These are phyloP conservation scores for Lachancea sp. DNA, from an alignment of 805 yeast species.

Conservation along the genomic window DNA sequence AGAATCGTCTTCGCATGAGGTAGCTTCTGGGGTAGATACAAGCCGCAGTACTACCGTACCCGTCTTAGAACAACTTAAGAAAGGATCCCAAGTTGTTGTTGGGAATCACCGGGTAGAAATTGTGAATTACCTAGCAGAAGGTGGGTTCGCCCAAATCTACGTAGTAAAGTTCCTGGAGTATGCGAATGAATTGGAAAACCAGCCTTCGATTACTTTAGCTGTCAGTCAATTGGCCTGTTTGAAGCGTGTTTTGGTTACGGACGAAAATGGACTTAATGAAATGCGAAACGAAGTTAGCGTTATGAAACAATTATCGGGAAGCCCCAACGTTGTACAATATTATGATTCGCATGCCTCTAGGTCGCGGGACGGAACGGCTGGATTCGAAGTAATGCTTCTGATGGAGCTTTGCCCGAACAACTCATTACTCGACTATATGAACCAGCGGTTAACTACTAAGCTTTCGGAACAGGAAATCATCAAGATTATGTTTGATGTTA, in stretches of 20 bases:
- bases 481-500: constrained; percentile 75
- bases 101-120: constrained; percentile 56
- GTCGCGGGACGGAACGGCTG: constrained; percentile 32
- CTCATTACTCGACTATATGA: constrained; percentile 88
- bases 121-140: constrained; percentile 55
- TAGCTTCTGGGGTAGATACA: constrained; percentile 1
- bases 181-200: constrained; percentile 20
- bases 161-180: constrained; percentile 44
- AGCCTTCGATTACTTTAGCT: constrained; percentile 22
- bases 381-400: constrained; percentile 80
- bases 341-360: constrained; percentile 74
- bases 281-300: constrained; percentile 73
- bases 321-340: constrained; percentile 57
- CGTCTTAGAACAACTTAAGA: constrained; percentile 17
- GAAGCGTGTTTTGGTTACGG: constrained; percentile 68
- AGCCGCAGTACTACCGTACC: constrained; percentile 6
- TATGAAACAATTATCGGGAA: constrained; percentile 55
- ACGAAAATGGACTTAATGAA: constrained; percentile 58
- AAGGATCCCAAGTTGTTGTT: constrained; percentile 53
- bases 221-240: constrained; percentile 52
- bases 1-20: constrained; percentile 6
- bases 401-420: constrained; percentile 92
- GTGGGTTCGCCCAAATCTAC: constrained; percentile 80
- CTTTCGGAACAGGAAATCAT: constrained; percentile 70
- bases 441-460: constrained; percentile 71